Percentiles rank a stretch among this genome's conserved stretches.
Conservation (phyloP, 1,284 basidiomycete genomes). For the Ceratobasidium sp. region DNA sequence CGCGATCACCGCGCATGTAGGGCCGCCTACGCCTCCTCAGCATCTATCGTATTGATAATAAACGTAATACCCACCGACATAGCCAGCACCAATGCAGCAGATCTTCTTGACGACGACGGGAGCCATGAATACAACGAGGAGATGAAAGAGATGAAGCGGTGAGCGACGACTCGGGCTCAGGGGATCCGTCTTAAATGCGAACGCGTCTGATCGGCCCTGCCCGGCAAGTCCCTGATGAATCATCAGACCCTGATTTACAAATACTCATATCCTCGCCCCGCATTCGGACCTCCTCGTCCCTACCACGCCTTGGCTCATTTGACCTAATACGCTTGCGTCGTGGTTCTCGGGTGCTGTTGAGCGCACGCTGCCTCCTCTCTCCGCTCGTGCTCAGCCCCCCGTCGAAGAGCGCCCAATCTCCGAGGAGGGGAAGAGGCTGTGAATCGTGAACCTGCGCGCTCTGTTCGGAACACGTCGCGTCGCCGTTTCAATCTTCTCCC, state of each 20-base stretch:
- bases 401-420: conserved; percentile 13
- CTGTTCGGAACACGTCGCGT: conserved; percentile 34
- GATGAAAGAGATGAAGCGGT: conserved; percentile 2
- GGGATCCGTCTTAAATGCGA: conserved; percentile 7
- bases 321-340: conserved; percentile 4
- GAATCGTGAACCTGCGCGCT: too few species aligned
- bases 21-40: conserved; percentile 72
- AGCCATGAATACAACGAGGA: conserved; percentile 55
- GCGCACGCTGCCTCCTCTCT: not conserved
- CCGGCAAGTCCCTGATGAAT: conserved; percentile 16
- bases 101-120: conserved; percentile 83
- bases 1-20: conserved; percentile 96
- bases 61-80: conserved; percentile 79
- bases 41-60: not conserved
- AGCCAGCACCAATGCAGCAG: conserved; percentile 97
- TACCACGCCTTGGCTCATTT: not conserved
- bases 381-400: not conserved
- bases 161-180: conserved; percentile 21
- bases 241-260: not conserved
- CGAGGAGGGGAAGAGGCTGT: too few species aligned
- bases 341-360: not conserved
- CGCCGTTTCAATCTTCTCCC: conserved; percentile 17
- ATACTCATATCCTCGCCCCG: not conserved
- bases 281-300: not conserved
- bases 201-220: conserved; percentile 30